Evolutionary conservation across 345 rosid genomes (phyloP), one percentile per base, ranked within the genome.

Genomic region (Diplotaxis tenuifolia): DNA sequence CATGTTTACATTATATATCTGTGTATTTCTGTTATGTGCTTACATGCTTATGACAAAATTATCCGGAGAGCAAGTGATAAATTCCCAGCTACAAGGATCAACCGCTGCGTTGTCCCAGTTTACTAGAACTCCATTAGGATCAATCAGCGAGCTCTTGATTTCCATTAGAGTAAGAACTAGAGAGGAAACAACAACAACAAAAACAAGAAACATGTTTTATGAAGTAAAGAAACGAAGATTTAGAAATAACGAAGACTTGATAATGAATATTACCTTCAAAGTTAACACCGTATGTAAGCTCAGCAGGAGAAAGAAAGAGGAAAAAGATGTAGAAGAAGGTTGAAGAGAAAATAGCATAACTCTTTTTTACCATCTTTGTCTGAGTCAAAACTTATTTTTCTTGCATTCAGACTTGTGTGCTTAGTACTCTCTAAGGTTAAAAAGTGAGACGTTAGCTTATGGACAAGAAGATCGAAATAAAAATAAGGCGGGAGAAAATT

Each of bases 81-180:
- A 78, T 60, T 63, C 56, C 99, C 99, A 95, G 76, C 80, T 84
- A 78, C 99, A 95, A 68, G 97, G 96, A 86, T 90, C 96, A 71
- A 86, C 96, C 38, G 90, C 84, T 73, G 73, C 78, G 4, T 62
- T 85, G 82, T 95, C 97, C 96, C 96, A 95, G 34, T 77, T 83
- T 58, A 61, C 68, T 40, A 95, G 85, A 75, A 88, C 86, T 28
- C 77, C 78, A 74, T 74, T 88, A 65, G 97, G 96, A 83, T 92
- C 97, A 72, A 45, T 19, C 61, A 95, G 79, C n/a, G 68, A 67
- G 54, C 0, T 29, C 73, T 72, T 86, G 36, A 95, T 83, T 20
- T 71, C 86, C 78, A 92, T 83, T 79, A 95, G 73, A 79, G 99
- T 96, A 77, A 65, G 78, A 80, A 92, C 99, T 95, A 79, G 9